A percentile compares a stretch with the other conserved stretches of the same genome.
phyloP scores from a whole-genome alignment of 2,329 filamentous ascomycete species.

The Hymenoscyphus linearis region DNA sequence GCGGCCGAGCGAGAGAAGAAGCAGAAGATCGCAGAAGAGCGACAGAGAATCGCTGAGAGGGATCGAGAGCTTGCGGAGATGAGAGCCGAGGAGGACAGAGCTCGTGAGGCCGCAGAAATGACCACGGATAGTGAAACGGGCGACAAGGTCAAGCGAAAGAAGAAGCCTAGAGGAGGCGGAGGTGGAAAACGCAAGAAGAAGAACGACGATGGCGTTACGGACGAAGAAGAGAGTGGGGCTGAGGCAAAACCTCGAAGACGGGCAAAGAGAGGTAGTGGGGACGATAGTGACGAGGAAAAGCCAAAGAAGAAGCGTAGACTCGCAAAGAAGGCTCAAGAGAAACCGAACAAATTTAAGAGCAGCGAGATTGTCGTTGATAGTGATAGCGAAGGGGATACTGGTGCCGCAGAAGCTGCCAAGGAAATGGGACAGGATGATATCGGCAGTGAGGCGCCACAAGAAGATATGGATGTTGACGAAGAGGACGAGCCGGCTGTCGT shows the following conservation, averaged over 20 bases:
- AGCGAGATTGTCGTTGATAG: slow-evolving; percentile 33
- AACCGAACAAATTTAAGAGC: slow-evolving; percentile 31
- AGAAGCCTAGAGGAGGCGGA: slow-evolving; percentile 43
- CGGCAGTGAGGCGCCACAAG: slow-evolving; percentile 13
- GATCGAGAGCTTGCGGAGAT: slow-evolving; percentile 68
- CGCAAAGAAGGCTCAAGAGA: slow-evolving; percentile 29
- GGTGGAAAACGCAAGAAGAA: slow-evolving; percentile 39
- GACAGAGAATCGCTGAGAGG: slow-evolving; percentile 71
- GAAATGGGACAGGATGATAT: slow-evolving; percentile 27
- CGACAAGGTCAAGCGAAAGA: slow-evolving; percentile 74
- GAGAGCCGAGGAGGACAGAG: slow-evolving; percentile 64
- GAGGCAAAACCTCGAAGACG: slow-evolving; percentile 25
- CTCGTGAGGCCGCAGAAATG: slow-evolving; percentile 67
- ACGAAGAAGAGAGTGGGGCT: slow-evolving; percentile 30
- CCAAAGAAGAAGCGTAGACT: slow-evolving; percentile 34
- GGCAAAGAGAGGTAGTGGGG: slow-evolving; percentile 23
- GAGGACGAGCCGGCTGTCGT: slow-evolving; percentile 17
- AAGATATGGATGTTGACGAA: slow-evolving; percentile 19
- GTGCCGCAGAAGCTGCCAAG: slow-evolving; percentile 25
- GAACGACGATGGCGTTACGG: slow-evolving; percentile 31
- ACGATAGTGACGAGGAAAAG: slow-evolving; percentile 32
- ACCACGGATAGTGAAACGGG: slow-evolving; percentile 79
- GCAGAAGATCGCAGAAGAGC: slow-evolving; percentile 79
- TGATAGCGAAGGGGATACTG: slow-evolving; percentile 31
- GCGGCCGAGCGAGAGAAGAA: slow-evolving; percentile 69